A percentile compares a stretch with the other conserved stretches of the same genome.
Evolutionary conservation across 2,329 filamentous ascomycete genomes (phyloP).

Genomic region (Nigrospora sphaerica): DNA sequence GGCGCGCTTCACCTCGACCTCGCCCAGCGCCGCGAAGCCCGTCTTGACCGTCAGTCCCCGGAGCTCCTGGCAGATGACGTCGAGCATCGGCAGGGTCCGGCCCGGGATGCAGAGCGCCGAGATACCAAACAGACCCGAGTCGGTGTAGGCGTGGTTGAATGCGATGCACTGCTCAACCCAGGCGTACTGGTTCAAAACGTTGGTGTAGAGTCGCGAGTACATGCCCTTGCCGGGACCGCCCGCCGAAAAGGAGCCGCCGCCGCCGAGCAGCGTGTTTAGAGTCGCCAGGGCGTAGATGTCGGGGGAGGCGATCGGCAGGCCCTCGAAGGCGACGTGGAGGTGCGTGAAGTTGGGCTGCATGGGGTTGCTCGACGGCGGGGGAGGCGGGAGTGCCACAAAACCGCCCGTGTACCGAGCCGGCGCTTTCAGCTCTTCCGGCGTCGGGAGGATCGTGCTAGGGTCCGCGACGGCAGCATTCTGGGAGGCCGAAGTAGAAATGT

Average conservation of each 20-base stretch:
- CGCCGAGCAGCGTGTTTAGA: constrained; percentile 89
- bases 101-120: constrained; percentile 76
- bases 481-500: constrained; percentile 68
- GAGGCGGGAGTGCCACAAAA: constrained; percentile 76
- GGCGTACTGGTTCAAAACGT: constrained; percentile 93
- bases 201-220: constrained; percentile 96
- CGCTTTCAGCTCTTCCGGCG: constrained; percentile 47
- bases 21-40: constrained; percentile 65
- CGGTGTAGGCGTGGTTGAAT: constrained; percentile 97
- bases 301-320: constrained; percentile 78
- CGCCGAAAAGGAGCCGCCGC: constrained; percentile 92
- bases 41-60: constrained; percentile 68
- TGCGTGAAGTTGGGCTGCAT: constrained; percentile 77
- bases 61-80: constrained; percentile 91
- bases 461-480: constrained; percentile 51
- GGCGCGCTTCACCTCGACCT: constrained; percentile 77
- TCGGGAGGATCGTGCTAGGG: constrained; percentile 33
- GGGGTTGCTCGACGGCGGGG: constrained; percentile 71
- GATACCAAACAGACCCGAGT: constrained; percentile 93
- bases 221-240: constrained; percentile 97
- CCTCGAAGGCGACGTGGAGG: constrained; percentile 94
- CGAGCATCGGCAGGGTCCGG: constrained; percentile 75
- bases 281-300: constrained; percentile 97
- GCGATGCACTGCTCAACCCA: constrained; percentile 96
- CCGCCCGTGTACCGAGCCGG: constrained; percentile 88